phyloP scores from a whole-genome alignment of 805 yeast species.

The Saturnispora zaruensis region DNA sequence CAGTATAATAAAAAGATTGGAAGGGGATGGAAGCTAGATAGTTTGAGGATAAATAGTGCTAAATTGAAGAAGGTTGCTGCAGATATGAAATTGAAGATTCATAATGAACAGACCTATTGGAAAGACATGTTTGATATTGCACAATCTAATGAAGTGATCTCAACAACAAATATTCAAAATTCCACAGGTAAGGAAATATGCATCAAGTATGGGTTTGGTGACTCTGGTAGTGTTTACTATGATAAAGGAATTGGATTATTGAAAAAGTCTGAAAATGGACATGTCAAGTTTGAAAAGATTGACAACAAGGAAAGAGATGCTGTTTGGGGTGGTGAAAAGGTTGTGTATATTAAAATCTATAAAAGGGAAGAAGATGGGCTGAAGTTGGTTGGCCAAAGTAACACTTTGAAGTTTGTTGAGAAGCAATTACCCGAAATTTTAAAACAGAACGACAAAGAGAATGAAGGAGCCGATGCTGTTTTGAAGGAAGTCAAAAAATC shows the following conservation, averaged over 20 bases:
- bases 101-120: constrained; percentile 66
- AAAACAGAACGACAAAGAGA: not conserved
- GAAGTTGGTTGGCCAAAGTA: constrained; percentile 11
- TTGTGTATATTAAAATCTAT: constrained; percentile 49
- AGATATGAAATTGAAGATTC: constrained; percentile 45
- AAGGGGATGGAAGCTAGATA: constrained; percentile 79
- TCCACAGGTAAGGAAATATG: constrained; percentile 38
- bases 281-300: constrained; percentile 30
- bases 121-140: constrained; percentile 37
- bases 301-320: constrained; percentile 30
- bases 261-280: constrained; percentile 40
- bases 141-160: constrained; percentile 49
- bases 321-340: constrained; percentile 31
- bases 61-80: constrained; percentile 44
- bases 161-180: constrained; percentile 35
- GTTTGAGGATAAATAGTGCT: constrained; percentile 47
- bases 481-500: constrained; percentile 56
- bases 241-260: constrained; percentile 74
- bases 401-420: constrained; percentile 4
- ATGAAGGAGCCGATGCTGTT: constrained; percentile 20
- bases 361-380: constrained; percentile 3
- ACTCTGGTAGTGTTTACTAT: constrained; percentile 71
- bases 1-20: constrained; percentile 31
- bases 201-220: constrained; percentile 84
- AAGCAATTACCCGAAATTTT: not conserved